A percentile compares a stretch with the other conserved stretches of the same genome.
Conservation (phyloP, 1,284 basidiomycete species). For the Ceratobasidium sp. region DNA sequence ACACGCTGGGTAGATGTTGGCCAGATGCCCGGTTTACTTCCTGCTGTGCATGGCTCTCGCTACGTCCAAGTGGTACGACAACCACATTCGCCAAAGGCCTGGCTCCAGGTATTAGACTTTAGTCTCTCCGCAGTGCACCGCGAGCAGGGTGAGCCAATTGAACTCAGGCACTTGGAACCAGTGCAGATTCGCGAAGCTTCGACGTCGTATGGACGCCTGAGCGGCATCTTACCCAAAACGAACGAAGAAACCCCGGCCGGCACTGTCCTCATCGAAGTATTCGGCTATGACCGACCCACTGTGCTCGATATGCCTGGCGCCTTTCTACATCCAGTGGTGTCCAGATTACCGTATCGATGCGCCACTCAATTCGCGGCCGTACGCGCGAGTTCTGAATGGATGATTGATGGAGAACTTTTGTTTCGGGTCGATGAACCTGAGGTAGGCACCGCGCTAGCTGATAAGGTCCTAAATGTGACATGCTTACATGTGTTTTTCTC, state of each 20-base stretch:
- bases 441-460: background rate
- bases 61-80: constrained; percentile 14
- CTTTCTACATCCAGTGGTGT: constrained; percentile 14
- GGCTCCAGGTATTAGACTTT: constrained; percentile 31
- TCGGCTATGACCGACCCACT: constrained; percentile 27
- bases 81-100: background rate
- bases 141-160: background rate
- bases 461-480: background rate
- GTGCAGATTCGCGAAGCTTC: constrained; percentile 5
- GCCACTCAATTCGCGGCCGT: background rate
- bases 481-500: constrained; percentile 29
- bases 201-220: constrained; percentile 7
- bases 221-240: background rate
- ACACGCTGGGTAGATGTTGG: constrained; percentile 31
- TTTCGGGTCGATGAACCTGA: constrained; percentile 20
- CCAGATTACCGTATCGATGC: constrained; percentile 33
- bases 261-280: background rate
- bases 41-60: constrained; percentile 23
- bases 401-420: constrained; percentile 24
- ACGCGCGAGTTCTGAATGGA: constrained; percentile 20
- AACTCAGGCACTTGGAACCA: background rate
- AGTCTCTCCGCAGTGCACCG: background rate
- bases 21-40: constrained; percentile 13
- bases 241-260: background rate
- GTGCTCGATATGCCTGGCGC: constrained; percentile 32